Conservation (phyloP, 2,329 filamentous ascomycete species). For the Epichloe typhina region DNA sequence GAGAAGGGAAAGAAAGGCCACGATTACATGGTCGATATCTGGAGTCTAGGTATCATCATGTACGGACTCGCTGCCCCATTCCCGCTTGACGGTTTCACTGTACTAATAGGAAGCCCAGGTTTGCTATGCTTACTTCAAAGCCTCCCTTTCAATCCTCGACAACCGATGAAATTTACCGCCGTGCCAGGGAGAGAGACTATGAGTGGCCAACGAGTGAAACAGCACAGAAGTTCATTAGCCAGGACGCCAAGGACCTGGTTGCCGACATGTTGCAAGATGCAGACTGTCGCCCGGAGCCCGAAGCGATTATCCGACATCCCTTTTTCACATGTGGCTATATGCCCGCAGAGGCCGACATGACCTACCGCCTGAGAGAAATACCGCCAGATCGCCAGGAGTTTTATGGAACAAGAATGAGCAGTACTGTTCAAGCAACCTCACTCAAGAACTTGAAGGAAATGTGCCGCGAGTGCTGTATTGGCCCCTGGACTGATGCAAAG, state of each 20-base stretch:
- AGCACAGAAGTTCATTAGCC: conserved; percentile 56
- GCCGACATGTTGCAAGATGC: conserved; percentile 64
- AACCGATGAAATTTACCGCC: conserved; percentile 72
- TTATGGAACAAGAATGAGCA: conserved; percentile 34
- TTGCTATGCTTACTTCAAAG: conserved; percentile 91
- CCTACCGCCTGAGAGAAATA: conserved; percentile 40
- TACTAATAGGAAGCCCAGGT: conserved; percentile 34
- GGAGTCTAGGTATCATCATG: conserved; percentile 96
- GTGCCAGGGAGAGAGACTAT: conserved; percentile 58
- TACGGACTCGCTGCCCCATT: conserved; percentile 29
- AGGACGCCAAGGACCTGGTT: conserved; percentile 66
- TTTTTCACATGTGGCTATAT: conserved; percentile 71
- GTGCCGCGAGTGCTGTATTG: conserved; percentile 45
- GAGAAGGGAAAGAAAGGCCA: conserved; percentile 91
- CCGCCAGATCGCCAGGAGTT: conserved; percentile 46
- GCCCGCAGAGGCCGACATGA: conserved; percentile 48
- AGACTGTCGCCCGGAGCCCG: conserved; percentile 60
- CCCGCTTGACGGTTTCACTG: neutral
- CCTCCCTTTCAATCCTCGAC: conserved; percentile 91
- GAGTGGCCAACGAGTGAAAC: conserved; percentile 61
- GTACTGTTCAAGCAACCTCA: conserved; percentile 32
- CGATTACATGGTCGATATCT: conserved; percentile 95
- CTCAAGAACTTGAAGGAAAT: conserved; percentile 41
- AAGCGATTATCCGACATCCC: conserved; percentile 63
- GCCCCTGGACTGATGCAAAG: conserved; percentile 36